Conservation (phyloP, 2,329 filamentous ascomycete species). For the Didymella segeticola region DNA sequence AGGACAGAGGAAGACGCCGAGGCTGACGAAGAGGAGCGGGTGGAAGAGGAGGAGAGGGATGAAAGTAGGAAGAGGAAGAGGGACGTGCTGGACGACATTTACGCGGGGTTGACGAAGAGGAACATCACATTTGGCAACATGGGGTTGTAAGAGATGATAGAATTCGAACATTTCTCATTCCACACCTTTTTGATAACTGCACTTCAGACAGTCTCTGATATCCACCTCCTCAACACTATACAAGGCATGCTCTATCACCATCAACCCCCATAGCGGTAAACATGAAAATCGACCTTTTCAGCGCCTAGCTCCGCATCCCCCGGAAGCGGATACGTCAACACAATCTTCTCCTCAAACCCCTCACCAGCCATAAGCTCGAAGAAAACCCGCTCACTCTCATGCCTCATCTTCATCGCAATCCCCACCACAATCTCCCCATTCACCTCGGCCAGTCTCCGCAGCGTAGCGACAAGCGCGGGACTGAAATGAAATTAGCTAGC, state of each 20-base stretch:
- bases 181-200: too few relatives aligned
- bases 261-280: too few relatives aligned
- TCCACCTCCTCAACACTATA: too few relatives aligned
- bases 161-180: too few relatives aligned
- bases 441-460: slow-evolving; percentile 56
- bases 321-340: slow-evolving; percentile 28
- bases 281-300: slow-evolving; percentile 35
- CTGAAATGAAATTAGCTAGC: slow-evolving; percentile 36
- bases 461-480: slow-evolving; percentile 66
- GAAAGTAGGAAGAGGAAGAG: slow-evolving; percentile 68
- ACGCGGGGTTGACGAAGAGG: slow-evolving; percentile 74
- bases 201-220: too few relatives aligned
- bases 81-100: slow-evolving; percentile 80
- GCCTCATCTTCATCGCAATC: slow-evolving; percentile 71
- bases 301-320: slow-evolving; percentile 37
- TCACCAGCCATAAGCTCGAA: slow-evolving; percentile 60
- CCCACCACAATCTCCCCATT: slow-evolving; percentile 56
- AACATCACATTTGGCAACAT: slow-evolving; percentile 65
- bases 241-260: too few relatives aligned
- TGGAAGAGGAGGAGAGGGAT: slow-evolving; percentile 43
- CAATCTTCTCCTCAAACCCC: slow-evolving; percentile 30
- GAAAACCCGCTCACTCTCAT: slow-evolving; percentile 70
- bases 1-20: slow-evolving; percentile 57
- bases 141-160: slow-evolving; percentile 24
- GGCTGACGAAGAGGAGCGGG: slow-evolving; percentile 53